A percentile compares a stretch with the other conserved stretches of the same genome.
These are phyloP conservation scores for Byssothecium circinans DNA, from an alignment of 2,329 filamentous ascomycete genomes.

Conservation along the genomic window DNA sequence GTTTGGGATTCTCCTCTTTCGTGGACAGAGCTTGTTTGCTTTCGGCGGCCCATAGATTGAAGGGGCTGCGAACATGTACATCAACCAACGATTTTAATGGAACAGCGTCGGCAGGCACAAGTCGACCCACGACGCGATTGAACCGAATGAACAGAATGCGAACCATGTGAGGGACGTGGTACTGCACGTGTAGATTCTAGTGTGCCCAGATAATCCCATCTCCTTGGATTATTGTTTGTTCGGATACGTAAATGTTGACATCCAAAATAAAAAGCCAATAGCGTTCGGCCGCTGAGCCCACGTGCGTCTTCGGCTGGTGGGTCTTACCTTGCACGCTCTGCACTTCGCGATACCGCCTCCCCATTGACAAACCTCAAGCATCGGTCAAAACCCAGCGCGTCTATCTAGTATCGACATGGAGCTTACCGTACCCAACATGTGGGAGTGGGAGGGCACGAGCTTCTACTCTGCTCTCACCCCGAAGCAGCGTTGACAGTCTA, in stretches of 20 bases:
- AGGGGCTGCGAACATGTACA: slow-evolving; percentile 21
- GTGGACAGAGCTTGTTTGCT: slow-evolving; percentile 14
- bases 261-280: slow-evolving; percentile 14
- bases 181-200: neutral
- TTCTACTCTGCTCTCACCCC: too few relatives aligned
- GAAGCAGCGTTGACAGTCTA: too few relatives aligned
- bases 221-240: too few relatives aligned
- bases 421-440: too few relatives aligned
- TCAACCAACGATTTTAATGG: slow-evolving; percentile 13
- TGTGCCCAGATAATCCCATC: neutral
- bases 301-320: slow-evolving; percentile 14
- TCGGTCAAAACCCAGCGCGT: slow-evolving; percentile 12
- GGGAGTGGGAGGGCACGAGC: too few relatives aligned
- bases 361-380: slow-evolving; percentile 10
- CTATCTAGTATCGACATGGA: too few relatives aligned
- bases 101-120: slow-evolving; percentile 1
- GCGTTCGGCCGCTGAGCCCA: slow-evolving; percentile 11
- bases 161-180: neutral
- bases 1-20: slow-evolving; percentile 21
- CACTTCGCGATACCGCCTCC: slow-evolving; percentile 13
- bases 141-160: neutral
- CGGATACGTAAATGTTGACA: neutral
- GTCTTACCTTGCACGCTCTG: neutral
- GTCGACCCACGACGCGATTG: neutral
- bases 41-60: slow-evolving; percentile 13